Conservation (phyloP, 495 filamentous ascomycete species). For the Rostrohypoxylon terebratum region DNA sequence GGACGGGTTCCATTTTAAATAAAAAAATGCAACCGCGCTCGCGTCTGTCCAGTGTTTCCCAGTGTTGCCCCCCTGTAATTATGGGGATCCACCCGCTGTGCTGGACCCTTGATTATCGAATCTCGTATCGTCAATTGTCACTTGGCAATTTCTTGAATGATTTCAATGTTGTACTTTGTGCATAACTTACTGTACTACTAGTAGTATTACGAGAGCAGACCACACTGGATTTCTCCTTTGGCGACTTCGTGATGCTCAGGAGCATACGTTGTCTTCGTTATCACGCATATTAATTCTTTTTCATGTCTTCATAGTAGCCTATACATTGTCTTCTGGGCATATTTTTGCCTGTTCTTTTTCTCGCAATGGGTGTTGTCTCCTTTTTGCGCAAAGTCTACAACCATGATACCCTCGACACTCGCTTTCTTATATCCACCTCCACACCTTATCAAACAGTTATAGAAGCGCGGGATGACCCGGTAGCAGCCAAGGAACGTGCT, state of each 20-base stretch:
- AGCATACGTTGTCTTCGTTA: slow-evolving; percentile 6
- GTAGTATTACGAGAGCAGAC: not conserved
- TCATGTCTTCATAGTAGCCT: slow-evolving; percentile 28
- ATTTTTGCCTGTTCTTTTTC: slow-evolving; percentile 29
- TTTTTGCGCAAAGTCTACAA: slow-evolving; percentile 74
- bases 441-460: slow-evolving; percentile 69
- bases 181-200: slow-evolving; percentile 25
- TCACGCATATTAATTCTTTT: slow-evolving; percentile 27
- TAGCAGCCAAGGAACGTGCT: slow-evolving; percentile 46
- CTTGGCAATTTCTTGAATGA: not conserved
- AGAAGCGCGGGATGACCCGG: slow-evolving; percentile 54
- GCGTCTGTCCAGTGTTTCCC: too few species aligned
- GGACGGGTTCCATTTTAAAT: slow-evolving; percentile 23
- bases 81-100: slow-evolving; percentile 8
- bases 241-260: slow-evolving; percentile 22
- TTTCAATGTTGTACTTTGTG: slow-evolving; percentile 1
- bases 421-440: slow-evolving; percentile 79
- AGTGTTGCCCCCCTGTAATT: not conserved
- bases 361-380: slow-evolving; percentile 53
- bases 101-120: slow-evolving; percentile 18
- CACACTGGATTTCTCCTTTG: slow-evolving; percentile 14
- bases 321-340: slow-evolving; percentile 20
- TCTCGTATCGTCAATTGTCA: slow-evolving; percentile 23
- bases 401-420: slow-evolving; percentile 92
- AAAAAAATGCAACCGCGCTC: slow-evolving; percentile 25